Percentiles rank a stretch among this genome's conserved stretches.
Conservation (phyloP, 2,329 filamentous ascomycete genomes). For the Pestalotiopsis sp. region DNA sequence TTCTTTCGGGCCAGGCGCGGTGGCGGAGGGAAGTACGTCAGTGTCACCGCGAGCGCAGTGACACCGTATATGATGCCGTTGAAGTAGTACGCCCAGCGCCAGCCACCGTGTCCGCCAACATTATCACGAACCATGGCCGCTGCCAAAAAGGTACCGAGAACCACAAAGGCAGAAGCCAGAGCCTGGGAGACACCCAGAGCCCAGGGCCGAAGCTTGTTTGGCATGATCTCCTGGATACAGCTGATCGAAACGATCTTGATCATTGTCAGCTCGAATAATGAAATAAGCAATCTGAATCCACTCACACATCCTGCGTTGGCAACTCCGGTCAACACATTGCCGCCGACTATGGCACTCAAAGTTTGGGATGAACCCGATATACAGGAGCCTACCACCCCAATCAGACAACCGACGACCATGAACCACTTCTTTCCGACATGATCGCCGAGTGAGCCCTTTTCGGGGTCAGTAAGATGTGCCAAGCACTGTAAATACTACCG, state of each 20-base stretch:
- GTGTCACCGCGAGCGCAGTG: neutral
- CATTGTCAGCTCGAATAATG: neutral
- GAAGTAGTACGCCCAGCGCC: conserved; percentile 9
- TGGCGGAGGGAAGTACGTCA: conserved; percentile 3
- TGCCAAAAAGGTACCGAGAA: neutral
- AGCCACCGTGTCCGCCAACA: conserved; percentile 2
- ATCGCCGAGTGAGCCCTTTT: conserved; percentile 3
- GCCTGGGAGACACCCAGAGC: conserved; percentile 1
- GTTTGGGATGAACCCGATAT: conserved; percentile 1
- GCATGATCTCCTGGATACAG: conserved; percentile 3
- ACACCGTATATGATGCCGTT: conserved; percentile 6
- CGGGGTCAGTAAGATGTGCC: neutral
- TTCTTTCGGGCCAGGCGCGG: neutral
- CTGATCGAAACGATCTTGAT: neutral
- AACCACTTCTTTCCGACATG: conserved; percentile 8
- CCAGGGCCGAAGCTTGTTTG: conserved; percentile 9
- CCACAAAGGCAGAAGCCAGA: neutral
- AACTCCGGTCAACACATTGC: conserved; percentile 3
- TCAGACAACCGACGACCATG: neutral
- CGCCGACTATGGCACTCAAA: neutral
- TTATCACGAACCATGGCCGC: conserved; percentile 1
- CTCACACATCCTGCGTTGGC: conserved; percentile 9
- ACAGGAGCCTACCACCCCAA: conserved; percentile 6
- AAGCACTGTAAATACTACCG: neutral
- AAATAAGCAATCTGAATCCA: neutral